Base-by-base conservation (phyloP, 805 yeast species). In the Brettanomyces naardenensis region DNA sequence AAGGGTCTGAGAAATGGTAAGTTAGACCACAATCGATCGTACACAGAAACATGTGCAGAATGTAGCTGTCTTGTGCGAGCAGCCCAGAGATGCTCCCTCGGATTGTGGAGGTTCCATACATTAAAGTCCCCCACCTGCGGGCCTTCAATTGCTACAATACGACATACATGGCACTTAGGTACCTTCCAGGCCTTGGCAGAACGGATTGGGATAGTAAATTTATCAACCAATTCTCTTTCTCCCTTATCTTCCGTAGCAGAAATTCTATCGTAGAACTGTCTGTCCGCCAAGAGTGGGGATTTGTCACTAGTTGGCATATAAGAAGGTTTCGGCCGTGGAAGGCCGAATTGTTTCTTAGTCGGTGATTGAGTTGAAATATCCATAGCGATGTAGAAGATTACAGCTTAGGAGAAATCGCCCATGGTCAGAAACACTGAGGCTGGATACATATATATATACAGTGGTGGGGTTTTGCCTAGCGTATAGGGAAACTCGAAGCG, bases 51-150 rank as follows among this genome's bases (percentile, higher is more conserved):
- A 53, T 78, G 84, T 3, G 79, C 71, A 14, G 76, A 67, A 43
- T 78, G 82, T 42, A 78, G 59, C 48, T 78, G 85, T 53, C 84
- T 65, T 0, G 82, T 77, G 51, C 85, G 63, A 4, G 82, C 69
- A 13, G 84, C 85, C 84, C 85, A 78, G 49, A 78, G 65, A 44
- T 78, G 59, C 49, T 78, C 84, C 48, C 80, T 61, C 19, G 78
- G 81, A 49, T 77, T 75, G 44, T 73, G 66, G 35, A 61, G 61
- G 47, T 70, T 72, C 84, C 84, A 78, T 36, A 75, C 69, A 56
- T 78, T 78, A 55, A 78, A 68, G 50, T 78, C 84, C 49, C 82
- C 77, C 15, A 78, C 85, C 53, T 78, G 85, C 2, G 86, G 80
- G 4, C 84, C 84, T 47, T 78, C 77, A 3, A 82, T 78, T 1